Conservation (phyloP, 208 protist species). For the Acanthamoeba lenticulata region DNA sequence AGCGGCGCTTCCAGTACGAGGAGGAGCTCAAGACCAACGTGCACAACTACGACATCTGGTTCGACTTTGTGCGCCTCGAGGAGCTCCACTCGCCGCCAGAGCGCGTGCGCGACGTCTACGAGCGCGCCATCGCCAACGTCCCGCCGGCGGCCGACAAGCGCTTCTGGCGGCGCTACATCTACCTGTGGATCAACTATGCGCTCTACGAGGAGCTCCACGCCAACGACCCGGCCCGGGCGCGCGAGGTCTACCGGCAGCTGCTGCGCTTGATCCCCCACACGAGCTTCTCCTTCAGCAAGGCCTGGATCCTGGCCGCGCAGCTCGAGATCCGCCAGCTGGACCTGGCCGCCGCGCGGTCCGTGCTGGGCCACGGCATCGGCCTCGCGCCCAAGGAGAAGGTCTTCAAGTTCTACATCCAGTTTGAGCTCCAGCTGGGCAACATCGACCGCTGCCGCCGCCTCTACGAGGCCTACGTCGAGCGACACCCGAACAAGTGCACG, state of each 20-base stretch:
- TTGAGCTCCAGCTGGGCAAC: slow-evolving; percentile 87
- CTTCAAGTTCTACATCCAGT: slow-evolving; percentile 90
- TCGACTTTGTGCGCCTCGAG: slow-evolving; percentile 91
- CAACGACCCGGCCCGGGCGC: slow-evolving; percentile 82
- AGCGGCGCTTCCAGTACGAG: slow-evolving; percentile 93
- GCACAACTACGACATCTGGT: slow-evolving; percentile 94
- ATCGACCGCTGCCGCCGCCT: slow-evolving; percentile 87
- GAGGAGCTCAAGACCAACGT: slow-evolving; percentile 85
- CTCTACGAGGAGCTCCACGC: slow-evolving; percentile 92
- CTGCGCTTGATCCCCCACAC: slow-evolving; percentile 90
- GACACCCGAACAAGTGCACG: slow-evolving; percentile 83
- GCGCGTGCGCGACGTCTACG: slow-evolving; percentile 89
- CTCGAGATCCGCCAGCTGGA: slow-evolving; percentile 90
- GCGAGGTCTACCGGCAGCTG: slow-evolving; percentile 85
- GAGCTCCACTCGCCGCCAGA: slow-evolving; percentile 77
- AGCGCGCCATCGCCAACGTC: slow-evolving; percentile 92
- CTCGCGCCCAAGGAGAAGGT: slow-evolving; percentile 89
- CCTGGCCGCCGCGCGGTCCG: slow-evolving; percentile 82
- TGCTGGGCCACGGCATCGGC: slow-evolving; percentile 87
- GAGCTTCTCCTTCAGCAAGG: slow-evolving; percentile 90
- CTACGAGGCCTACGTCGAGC: slow-evolving; percentile 89
- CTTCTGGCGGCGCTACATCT: slow-evolving; percentile 92
- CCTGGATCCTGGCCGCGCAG: slow-evolving; percentile 88
- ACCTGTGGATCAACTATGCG: slow-evolving; percentile 95
- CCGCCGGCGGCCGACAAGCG: slow-evolving; percentile 89